These are phyloP conservation scores for Hansenula sp. DNA, from an alignment of 1,139 yeast genomes.

Conservation along the genomic window DNA sequence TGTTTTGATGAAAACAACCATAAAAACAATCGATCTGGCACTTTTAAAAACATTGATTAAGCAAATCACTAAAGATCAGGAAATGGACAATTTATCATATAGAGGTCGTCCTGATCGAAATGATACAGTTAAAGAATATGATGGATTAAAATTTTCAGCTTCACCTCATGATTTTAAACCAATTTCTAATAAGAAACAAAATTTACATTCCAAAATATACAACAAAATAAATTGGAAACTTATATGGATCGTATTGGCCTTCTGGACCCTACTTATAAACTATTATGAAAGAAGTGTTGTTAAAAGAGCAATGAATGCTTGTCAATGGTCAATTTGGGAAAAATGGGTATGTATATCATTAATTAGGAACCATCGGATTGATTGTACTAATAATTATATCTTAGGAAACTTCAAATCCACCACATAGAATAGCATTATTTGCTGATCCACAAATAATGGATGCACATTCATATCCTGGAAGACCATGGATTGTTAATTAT, in stretches of 20 bases:
- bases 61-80: no score
- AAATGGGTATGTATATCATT: conserved; percentile 34
- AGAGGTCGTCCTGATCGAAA: conserved; percentile 1
- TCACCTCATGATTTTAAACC: conserved; percentile 2
- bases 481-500: conserved; percentile 42
- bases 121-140: background rate
- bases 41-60: no score
- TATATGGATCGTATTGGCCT: conserved; percentile 6
- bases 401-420: conserved; percentile 24
- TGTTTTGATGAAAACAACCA: no score
- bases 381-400: no score
- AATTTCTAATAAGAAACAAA: conserved; percentile 1
- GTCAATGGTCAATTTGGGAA: conserved; percentile 69
- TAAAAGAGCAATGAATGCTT: conserved; percentile 38
- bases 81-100: conserved; percentile 1
- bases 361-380: no score
- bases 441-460: conserved; percentile 96
- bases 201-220: background rate
- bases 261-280: conserved; percentile 49
- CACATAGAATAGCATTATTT: conserved; percentile 64
- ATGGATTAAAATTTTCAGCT: conserved; percentile 1
- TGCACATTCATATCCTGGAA: conserved; percentile 59
- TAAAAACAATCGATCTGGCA: no score
- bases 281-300: conserved; percentile 62
- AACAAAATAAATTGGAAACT: conserved; percentile 5